These are phyloP conservation scores for Dendrocalamus latiflorus DNA, from an alignment of 202 grass and related monocot genomes.

Conservation along the genomic window DNA sequence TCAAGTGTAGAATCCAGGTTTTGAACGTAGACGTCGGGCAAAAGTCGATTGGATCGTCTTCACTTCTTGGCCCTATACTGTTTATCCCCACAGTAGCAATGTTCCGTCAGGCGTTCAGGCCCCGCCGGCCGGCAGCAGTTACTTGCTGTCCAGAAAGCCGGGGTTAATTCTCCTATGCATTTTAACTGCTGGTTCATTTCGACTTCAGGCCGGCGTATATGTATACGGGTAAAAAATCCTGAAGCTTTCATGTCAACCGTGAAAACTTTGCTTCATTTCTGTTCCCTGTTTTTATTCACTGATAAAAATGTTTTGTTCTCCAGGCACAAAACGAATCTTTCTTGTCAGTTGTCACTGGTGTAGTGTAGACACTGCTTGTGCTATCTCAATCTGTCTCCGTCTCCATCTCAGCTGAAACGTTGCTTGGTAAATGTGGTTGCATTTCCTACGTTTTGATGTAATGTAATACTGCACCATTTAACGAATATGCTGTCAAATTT, in stretches of 20 bases:
- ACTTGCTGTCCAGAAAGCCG: not conserved
- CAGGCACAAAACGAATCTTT: not conserved
- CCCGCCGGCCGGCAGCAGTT: not conserved
- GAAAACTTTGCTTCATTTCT: not conserved
- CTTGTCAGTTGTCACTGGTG: not conserved
- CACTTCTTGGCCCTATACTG: not conserved
- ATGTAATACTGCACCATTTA: too few relatives aligned
- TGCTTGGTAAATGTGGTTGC: not conserved
- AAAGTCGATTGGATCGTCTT: not conserved
- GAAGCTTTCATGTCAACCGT: not conserved
- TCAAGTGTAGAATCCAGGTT: conserved; percentile 15
- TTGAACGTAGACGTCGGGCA: not conserved
- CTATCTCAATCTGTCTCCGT: too few relatives aligned
- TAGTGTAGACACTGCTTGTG: not conserved
- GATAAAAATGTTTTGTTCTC: not conserved
- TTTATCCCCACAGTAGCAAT: not conserved
- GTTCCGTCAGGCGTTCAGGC: not conserved
- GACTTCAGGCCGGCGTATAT: not conserved
- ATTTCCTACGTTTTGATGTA: not conserved
- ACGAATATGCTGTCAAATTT: not conserved
- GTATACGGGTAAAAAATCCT: not conserved
- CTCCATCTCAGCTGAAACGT: not conserved
- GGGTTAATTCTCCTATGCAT: not conserved
- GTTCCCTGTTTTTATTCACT: not conserved
- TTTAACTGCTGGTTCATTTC: not conserved